A percentile compares a stretch with the other conserved stretches of the same genome.
Conservation (phyloP, 1,284 basidiomycete genomes). For the Melampsora americana region DNA sequence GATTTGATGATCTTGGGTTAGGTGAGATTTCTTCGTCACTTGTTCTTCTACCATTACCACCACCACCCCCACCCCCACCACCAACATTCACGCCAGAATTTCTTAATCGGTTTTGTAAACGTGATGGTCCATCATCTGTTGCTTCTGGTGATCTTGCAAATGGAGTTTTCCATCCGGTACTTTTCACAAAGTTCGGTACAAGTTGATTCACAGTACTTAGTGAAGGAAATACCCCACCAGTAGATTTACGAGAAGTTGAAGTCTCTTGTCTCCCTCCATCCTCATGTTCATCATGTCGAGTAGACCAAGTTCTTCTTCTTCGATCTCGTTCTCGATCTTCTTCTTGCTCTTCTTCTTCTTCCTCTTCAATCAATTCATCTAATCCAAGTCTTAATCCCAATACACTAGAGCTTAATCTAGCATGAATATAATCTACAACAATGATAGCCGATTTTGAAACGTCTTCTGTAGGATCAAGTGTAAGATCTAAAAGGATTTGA, state of each 20-base stretch:
- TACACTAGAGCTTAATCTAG: conserved; percentile 48
- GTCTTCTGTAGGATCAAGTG: conserved; percentile 52
- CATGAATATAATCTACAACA: conserved; percentile 52
- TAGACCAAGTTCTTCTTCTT: not conserved
- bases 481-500: conserved; percentile 52
- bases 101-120: not conserved
- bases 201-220: conserved; percentile 38
- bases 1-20: not conserved
- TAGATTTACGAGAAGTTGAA: not conserved
- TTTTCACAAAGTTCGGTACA: conserved; percentile 39
- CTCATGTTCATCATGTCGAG: not conserved
- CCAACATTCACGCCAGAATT: not conserved
- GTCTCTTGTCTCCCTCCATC: not conserved
- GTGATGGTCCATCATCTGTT: not conserved
- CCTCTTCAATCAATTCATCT: conserved; percentile 17
- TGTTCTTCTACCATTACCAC: not conserved
- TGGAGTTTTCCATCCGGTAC: conserved; percentile 37
- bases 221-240: conserved; percentile 29
- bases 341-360: not conserved
- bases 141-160: conserved; percentile 39
- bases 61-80: too few relatives aligned
- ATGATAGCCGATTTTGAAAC: conserved; percentile 52
- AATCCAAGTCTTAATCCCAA: conserved; percentile 26
- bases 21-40: not conserved
- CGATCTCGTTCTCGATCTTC: not conserved